These are phyloP conservation scores for Dioszegia hungarica DNA, from an alignment of 768 basidiomycete species.

Conservation along the genomic window DNA sequence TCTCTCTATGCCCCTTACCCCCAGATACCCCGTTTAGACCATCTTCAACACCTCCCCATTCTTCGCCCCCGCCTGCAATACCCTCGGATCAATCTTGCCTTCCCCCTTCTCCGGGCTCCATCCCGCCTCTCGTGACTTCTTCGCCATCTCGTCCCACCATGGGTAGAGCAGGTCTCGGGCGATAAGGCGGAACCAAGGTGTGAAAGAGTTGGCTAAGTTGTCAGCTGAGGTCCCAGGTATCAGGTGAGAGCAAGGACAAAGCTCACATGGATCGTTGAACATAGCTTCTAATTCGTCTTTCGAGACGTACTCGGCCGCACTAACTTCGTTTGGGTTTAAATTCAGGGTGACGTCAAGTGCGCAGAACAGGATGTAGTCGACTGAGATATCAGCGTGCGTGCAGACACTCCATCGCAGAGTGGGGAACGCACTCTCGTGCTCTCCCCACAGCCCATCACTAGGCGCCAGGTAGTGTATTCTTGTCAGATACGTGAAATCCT, in stretches of 20 bases:
- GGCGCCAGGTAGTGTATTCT: conserved; percentile 97
- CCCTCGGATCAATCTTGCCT: conserved; percentile 26
- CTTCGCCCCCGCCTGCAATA: conserved; percentile 25
- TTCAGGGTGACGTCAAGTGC: conserved; percentile 78
- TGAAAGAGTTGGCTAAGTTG: conserved; percentile 72
- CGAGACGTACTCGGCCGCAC: conserved; percentile 82
- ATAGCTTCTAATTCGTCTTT: conserved; percentile 83
- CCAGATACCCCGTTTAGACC: conserved; percentile 16
- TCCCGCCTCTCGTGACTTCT: conserved; percentile 53
- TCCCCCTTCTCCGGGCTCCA: conserved; percentile 22
- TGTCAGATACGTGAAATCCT: conserved; percentile 88
- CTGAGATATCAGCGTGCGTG: conserved; percentile 52
- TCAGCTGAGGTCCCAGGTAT: neutral
- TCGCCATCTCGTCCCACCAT: conserved; percentile 92
- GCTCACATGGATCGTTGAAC: conserved; percentile 73
- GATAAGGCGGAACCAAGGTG: conserved; percentile 99
- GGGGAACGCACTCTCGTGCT: conserved; percentile 76
- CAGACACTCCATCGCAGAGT: neutral
- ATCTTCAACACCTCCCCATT: conserved; percentile 33
- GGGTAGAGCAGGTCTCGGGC: conserved; percentile 93
- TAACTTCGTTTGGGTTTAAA: conserved; percentile 85
- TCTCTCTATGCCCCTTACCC: no score
- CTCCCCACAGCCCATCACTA: conserved; percentile 87
- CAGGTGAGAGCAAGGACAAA: neutral
- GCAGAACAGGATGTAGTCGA: conserved; percentile 95